Evolutionary conservation across 78 protist genomes (phyloP).

Genomic region (Dictyostelium intermedium): DNA sequence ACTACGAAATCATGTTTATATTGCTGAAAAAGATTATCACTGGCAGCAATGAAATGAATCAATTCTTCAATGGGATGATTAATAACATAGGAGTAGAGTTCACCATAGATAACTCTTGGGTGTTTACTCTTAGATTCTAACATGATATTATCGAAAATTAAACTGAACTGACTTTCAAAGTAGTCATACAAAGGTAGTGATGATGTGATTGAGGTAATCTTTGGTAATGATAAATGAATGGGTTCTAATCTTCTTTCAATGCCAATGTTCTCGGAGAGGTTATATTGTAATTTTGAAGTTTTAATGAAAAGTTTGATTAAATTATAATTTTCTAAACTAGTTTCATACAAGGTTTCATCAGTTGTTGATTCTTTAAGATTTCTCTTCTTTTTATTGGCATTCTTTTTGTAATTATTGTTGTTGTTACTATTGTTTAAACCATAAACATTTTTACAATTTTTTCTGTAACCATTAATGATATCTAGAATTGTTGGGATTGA

Average conservation of each 20-base stretch:
- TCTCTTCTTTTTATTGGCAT: not conserved
- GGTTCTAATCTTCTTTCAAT: slow-evolving; percentile 35
- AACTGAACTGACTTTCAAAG: not conserved
- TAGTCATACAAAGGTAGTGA: slow-evolving; percentile 8
- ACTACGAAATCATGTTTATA: slow-evolving; percentile 14
- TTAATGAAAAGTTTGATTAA: not conserved
- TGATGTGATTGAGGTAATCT: not conserved
- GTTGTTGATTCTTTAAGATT: not conserved
- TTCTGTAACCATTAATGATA: not conserved
- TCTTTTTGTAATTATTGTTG: not conserved
- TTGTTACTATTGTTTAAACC: not conserved
- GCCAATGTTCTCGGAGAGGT: not conserved
- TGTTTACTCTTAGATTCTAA: not conserved
- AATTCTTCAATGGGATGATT: slow-evolving; percentile 6
- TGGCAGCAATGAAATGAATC: not conserved
- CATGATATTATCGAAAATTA: not conserved
- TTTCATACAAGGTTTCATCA: not conserved
- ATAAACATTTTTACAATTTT: not conserved
- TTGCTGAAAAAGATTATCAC: not conserved
- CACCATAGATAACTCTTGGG: not conserved
- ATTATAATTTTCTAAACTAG: not conserved
- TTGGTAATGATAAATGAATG: not conserved
- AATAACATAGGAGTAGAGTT: not conserved
- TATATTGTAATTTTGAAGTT: not conserved
- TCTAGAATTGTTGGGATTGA: not conserved